A percentile compares a stretch with the other conserved stretches of the same genome.
Conservation (phyloP, 1,284 basidiomycete genomes). For the Cutaneotrichosporon cyanovorans region DNA sequence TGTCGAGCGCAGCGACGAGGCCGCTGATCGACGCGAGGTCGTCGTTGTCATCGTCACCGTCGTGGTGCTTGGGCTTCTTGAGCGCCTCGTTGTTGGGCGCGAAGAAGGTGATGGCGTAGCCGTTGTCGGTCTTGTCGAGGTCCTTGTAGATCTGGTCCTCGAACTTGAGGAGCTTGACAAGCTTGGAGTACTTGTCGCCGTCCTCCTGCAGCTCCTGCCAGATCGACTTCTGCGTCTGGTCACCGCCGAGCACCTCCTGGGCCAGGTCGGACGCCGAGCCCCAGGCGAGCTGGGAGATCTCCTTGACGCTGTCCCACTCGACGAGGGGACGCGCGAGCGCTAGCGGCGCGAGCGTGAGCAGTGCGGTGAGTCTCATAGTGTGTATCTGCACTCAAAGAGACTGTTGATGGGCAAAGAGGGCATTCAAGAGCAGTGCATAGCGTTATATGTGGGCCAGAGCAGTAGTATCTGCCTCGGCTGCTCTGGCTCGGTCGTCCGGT, state of each 20-base stretch:
- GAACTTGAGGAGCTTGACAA: conserved; percentile 44
- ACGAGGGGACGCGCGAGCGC: too few species aligned
- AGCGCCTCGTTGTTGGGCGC: conserved; percentile 44
- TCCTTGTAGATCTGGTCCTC: conserved; percentile 33
- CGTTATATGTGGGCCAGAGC: too few species aligned
- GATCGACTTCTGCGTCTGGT: conserved; percentile 36
- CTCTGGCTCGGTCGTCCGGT: too few species aligned
- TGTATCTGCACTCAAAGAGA: too few species aligned
- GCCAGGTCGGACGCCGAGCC: not conserved
- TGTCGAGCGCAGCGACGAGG: conserved; percentile 26
- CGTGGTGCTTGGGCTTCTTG: conserved; percentile 29
- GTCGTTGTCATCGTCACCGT: conserved; percentile 31
- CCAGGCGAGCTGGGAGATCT: too few species aligned
- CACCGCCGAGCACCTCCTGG: conserved; percentile 6
- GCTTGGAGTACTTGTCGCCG: conserved; percentile 35
- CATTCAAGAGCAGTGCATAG: too few species aligned
- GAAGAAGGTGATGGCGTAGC: conserved; percentile 45
- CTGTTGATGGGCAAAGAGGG: too few species aligned
- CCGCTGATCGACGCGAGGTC: conserved; percentile 22
- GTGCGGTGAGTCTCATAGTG: too few species aligned
- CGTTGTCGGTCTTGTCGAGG: conserved; percentile 35
- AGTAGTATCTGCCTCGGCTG: too few species aligned
- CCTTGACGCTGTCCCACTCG: too few species aligned
- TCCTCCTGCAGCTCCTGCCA: conserved; percentile 42
- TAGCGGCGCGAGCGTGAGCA: too few species aligned